Base-by-base conservation (phyloP, 805 yeast genomes). In the Starmerella powellii region DNA sequence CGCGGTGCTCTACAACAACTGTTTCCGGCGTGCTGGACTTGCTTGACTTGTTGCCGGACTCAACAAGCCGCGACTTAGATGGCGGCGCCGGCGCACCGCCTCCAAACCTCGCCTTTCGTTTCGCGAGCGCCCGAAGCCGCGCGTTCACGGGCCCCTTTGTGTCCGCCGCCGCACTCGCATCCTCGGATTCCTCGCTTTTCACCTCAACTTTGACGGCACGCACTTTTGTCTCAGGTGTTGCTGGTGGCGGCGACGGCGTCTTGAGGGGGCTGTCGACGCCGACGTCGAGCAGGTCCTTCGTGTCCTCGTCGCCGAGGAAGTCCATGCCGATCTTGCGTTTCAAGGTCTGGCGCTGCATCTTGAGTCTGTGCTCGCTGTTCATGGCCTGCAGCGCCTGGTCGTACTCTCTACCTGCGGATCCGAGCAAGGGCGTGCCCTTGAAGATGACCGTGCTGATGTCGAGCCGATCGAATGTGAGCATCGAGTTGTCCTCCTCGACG, bases 91-190 rank as follows among this genome's bases (percentile, higher is more conserved):
- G 44, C 31, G 35, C 44, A 1, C 51, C 54, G 16, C 57, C 48
- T 15, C 58, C 56, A 40, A 74, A 77, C 57, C 81, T 84, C 4
- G 94, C 91, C 56, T 80, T 78, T 55, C 97, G 72, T 54, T 81
- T 80, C n/a, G 95, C 95, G 83, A 88, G 76, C 1, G 95, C 97
- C 47, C 84, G 73, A 69, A 86, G 72, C 59, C 96, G 74, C 0
- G 94, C 69, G 34, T 55, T 57, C 1, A 62, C 50, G 12, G 50
- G 39, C 20, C 32, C 49, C 18, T 27, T 31, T 10, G 29, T n/a
- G n/a, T n/a, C n/a, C n/a, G n/a, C n/a, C n/a, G n/a, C n/a, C n/a
- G n/a, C n/a, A n/a, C n/a, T n/a, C n/a, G n/a, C n/a, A n/a, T n/a
- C n/a, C n/a, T 23, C 24, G 20, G 38, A 26, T 12, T 41, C 43